Conservation (phyloP, 371 early-diverging fungal species). For the Syncephalastrum racemosum region DNA sequence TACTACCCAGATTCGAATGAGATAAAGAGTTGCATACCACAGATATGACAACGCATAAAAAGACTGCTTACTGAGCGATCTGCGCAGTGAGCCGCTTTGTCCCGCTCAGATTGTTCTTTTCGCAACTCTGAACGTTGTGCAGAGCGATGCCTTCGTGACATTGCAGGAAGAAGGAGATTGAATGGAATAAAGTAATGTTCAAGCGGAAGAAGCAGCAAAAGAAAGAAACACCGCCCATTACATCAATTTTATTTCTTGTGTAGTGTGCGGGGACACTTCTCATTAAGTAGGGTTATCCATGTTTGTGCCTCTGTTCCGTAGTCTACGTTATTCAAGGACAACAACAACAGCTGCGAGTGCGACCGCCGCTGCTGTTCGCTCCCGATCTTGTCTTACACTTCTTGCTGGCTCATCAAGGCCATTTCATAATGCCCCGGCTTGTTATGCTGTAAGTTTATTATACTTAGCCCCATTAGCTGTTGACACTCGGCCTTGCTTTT, state of each 20-base stretch:
- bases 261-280: no score
- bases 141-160: slow-evolving; percentile 17
- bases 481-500: not conserved
- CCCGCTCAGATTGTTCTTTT: slow-evolving; percentile 44
- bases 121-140: slow-evolving; percentile 26
- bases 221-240: slow-evolving; percentile 10
- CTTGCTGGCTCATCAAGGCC: not conserved
- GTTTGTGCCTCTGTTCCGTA: no score
- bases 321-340: no score
- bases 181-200: not conserved
- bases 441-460: slow-evolving; percentile 37
- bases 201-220: slow-evolving; percentile 4
- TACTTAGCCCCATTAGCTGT: no score
- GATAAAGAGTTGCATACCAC: no score
- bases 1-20: slow-evolving; percentile 9
- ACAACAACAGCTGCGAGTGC: no score
- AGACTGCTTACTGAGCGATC: slow-evolving; percentile 23
- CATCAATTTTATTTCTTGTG: not conserved
- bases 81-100: slow-evolving; percentile 23
- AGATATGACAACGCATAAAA: no score
- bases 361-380: no score
- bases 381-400: not conserved
- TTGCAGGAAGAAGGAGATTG: not conserved
- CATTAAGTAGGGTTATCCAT: no score
- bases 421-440: not conserved